A percentile compares a stretch with the other conserved stretches of the same genome.
phyloP scores from a whole-genome alignment of 305 asterid species.

The Fraxinus platypoda region DNA sequence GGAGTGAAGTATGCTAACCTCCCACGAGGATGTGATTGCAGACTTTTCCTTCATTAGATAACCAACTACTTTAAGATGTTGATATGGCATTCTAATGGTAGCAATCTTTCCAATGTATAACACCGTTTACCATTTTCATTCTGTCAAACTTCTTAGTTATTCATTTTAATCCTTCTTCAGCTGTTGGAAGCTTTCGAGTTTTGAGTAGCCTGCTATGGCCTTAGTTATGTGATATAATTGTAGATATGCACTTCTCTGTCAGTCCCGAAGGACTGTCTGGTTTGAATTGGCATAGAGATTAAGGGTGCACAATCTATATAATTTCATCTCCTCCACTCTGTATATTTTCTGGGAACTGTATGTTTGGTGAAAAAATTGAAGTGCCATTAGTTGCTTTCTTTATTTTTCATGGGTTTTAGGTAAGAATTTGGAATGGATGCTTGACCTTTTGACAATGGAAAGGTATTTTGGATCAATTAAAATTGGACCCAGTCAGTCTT shows the following conservation, averaged over 20 bases:
- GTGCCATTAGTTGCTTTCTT: neutral
- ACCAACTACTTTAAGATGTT: neutral
- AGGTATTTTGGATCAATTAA: neutral
- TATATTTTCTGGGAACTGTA: neutral
- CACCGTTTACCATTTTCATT: neutral
- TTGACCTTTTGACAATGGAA: neutral
- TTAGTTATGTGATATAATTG: neutral
- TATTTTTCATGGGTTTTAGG: neutral
- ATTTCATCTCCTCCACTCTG: neutral
- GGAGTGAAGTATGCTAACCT: neutral
- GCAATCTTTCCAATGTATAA: neutral
- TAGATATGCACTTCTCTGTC: neutral
- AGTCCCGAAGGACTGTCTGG: neutral
- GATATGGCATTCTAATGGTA: neutral
- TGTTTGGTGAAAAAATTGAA: neutral
- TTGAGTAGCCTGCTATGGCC: neutral
- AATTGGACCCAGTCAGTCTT: neutral
- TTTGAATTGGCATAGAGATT: neutral
- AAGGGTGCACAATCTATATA: neutral
- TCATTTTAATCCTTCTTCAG: neutral
- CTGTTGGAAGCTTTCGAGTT: neutral
- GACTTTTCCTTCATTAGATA: neutral
- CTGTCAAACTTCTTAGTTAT: neutral
- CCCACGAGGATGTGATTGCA: neutral
- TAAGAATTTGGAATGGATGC: neutral